A percentile compares a stretch with the other conserved stretches of the same genome.
phyloP scores from a whole-genome alignment of 495 filamentous ascomycete genomes.

The Penicillium odoratum region DNA sequence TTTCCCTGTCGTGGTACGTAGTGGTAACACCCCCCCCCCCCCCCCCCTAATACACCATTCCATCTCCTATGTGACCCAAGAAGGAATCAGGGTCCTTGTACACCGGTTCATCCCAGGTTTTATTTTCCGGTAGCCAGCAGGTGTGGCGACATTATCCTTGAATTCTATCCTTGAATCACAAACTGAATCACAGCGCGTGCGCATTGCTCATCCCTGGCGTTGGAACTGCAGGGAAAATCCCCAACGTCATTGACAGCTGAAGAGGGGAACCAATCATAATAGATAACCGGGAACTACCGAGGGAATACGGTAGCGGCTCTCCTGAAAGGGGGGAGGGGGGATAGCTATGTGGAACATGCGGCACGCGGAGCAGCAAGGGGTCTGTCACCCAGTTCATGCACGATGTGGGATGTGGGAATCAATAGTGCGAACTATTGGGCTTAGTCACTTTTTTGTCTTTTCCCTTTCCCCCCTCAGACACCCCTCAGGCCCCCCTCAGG shows the following conservation, averaged over 20 bases:
- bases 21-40: too few relatives aligned
- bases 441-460: slow-evolving; percentile 1
- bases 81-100: neutral
- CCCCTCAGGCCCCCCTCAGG: neutral
- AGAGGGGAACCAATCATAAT: slow-evolving; percentile 5
- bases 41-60: neutral
- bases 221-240: slow-evolving; percentile 24
- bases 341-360: slow-evolving; percentile 38
- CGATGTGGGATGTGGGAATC: slow-evolving; percentile 17
- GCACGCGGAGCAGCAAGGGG: slow-evolving; percentile 44
- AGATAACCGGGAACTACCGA: slow-evolving; percentile 17
- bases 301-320: slow-evolving; percentile 2
- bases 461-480: too few relatives aligned
- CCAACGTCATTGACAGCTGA: slow-evolving; percentile 16
- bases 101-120: neutral
- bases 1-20: neutral
- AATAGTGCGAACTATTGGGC: slow-evolving; percentile 20
- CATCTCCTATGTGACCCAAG: neutral
- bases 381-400: slow-evolving; percentile 36
- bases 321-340: neutral
- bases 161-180: slow-evolving; percentile 18
- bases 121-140: slow-evolving; percentile 24
- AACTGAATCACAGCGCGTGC: slow-evolving; percentile 16
- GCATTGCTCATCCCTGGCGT: slow-evolving; percentile 30
- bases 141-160: slow-evolving; percentile 33